Base-by-base conservation (phyloP, 2,329 filamentous ascomycete species). In the Colletotrichum sp. region DNA sequence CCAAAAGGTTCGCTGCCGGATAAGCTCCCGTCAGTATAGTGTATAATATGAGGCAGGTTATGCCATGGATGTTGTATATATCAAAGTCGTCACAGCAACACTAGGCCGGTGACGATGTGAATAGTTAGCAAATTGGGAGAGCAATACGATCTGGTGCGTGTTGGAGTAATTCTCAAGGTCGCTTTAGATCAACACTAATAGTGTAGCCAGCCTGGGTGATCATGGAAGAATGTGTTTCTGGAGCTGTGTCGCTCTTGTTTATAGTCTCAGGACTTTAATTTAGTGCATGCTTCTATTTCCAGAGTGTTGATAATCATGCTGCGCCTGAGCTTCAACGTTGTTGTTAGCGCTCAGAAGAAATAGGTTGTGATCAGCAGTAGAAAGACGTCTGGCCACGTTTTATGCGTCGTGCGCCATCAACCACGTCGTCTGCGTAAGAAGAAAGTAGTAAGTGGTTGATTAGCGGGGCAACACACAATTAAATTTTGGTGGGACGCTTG, bases 381-480 rank as follows among this genome's bases (percentile, higher is more conserved):
- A 18, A 18, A 16, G 36, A 38, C 2, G 8, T 38, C 36, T 16
- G 7, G 36, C 6, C 15, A 38, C 15, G 15, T 18, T 38, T 38
- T n/a, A 48, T 10, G 38, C 18, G 38, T 3, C 9, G 18, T n/a
- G 38, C 38, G 38, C 38, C 9, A 48, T 48, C 18, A 48, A n/a
- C 38, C 9, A 12, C 0, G 38, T 48, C 38, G 38, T 43, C 38
- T 43, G 9, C 18, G 18, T 6, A 38, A 8, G 38, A n/a, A n/a
- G 5, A 43, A 43, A n/a, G 38, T n/a, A 2, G 38, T 2, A 43
- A 43, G 38, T 48, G 18, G 38, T 48, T 48, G 9, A 48, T n/a
- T 6, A n/a, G 38, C 38, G 18, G 1, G 2, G 0, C 38, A n/a
- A 10, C 9, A 1, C 9, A 0, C 18, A 48, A 48, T 48, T 48